Base-by-base conservation (phyloP, 805 yeast species). In the Kluyveromyces lactis region DNA sequence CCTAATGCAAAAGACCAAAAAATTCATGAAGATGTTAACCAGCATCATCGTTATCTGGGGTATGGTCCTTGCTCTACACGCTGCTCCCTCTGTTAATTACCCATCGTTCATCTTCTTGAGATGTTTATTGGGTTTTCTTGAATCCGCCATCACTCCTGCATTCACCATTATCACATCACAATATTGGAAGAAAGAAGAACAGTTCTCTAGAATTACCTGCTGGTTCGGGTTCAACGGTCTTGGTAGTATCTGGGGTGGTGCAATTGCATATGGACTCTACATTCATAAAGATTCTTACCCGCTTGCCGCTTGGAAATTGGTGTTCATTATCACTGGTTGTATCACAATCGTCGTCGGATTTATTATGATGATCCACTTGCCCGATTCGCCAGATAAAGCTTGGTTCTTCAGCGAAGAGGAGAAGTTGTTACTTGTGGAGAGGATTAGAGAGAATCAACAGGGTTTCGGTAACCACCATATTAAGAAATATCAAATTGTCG, bases 31-130 rank as follows among this genome's bases (percentile, higher is more conserved):
- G 46, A 55, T 74, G 1, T 63, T 70, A 2, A 56, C 71, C n/a
- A 40, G 52, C 3, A 64, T 68, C 41, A 67, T 78, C 30, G 51
- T 75, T 16, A 28, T 70, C 0, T 80, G 86, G 86, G 84, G 84
- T 18, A 51, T 50, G 24, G 57, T 74, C 13, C 56, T 75, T 29
- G 63, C 72, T 31, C 58, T 73, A 13, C 72, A 70, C 42, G 64
- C 79, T 3, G 71, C 68, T 3, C 67, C 76, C 2, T 50, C 63
- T 34, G 31, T 47, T 7, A 52, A 48, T 28, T 71, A 60, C 42
- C 58, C 68, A 5, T 71, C 74, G 0, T 62, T 72, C 34, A 43
- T 71, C 17, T 63, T 66, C 12, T 55, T 66, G 17, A 58, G 79
- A 48, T 62, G 64, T 12, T 46, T 71, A 29, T 53, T 72, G 15